These are phyloP conservation scores for Aspergillus pseudoviridinutans DNA, from an alignment of 2,329 filamentous ascomycete genomes.

Conservation along the genomic window DNA sequence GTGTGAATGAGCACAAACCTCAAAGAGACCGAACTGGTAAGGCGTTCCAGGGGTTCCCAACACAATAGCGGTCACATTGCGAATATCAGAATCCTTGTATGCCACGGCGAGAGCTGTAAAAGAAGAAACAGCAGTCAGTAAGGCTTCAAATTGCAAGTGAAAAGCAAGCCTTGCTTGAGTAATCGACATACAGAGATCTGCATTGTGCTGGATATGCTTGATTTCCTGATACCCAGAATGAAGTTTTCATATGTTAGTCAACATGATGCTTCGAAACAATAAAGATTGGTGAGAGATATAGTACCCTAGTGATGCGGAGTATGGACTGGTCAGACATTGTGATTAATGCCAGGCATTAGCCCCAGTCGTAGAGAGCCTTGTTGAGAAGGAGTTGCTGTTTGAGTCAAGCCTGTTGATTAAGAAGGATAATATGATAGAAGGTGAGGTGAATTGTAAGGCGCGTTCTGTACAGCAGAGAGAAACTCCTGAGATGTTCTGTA, in stretches of 20 bases:
- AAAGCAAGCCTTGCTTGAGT: neutral
- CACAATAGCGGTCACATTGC: constrained; percentile 81
- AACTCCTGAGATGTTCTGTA: neutral
- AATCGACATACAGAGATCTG: constrained; percentile 69
- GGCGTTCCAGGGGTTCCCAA: constrained; percentile 91
- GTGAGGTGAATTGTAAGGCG: neutral
- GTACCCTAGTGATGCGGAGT: constrained; percentile 78
- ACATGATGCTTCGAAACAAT: neutral
- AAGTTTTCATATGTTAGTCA: constrained; percentile 12
- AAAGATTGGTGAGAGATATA: constrained; percentile 20
- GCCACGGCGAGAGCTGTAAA: constrained; percentile 74
- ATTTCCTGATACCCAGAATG: constrained; percentile 60
- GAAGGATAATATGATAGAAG: neutral
- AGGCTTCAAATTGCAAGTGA: neutral
- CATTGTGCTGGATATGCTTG: constrained; percentile 74
- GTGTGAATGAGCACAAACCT: constrained; percentile 53
- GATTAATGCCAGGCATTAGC: neutral
- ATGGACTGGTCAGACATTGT: constrained; percentile 79
- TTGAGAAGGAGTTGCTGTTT: neutral
- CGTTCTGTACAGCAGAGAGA: neutral
- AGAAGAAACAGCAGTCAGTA: constrained; percentile 13
- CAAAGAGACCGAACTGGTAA: constrained; percentile 96
- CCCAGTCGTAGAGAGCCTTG: neutral
- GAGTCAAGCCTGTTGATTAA: neutral
- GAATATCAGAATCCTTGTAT: constrained; percentile 82